These are phyloP conservation scores for Pseudocercospora cruenta DNA, from an alignment of 2,329 filamentous ascomycete species.

Conservation along the genomic window DNA sequence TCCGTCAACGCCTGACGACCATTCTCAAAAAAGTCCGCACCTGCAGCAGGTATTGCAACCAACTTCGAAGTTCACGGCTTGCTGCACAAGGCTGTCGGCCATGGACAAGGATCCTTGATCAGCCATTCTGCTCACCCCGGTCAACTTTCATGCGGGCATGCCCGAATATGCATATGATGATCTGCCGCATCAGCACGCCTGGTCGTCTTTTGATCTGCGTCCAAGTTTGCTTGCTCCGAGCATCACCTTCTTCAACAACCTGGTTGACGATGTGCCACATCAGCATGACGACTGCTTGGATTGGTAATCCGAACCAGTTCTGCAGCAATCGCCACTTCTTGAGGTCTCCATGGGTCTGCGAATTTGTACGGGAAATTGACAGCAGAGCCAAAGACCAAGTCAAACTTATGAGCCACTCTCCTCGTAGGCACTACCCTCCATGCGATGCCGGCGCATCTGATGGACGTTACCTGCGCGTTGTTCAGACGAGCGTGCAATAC, in stretches of 20 bases:
- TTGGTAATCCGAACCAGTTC: no score
- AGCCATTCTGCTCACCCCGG: neutral
- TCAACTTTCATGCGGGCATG: neutral
- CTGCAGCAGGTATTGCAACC: neutral
- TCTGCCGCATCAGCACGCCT: neutral
- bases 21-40: neutral
- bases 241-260: neutral
- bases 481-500: neutral
- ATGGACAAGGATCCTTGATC: neutral
- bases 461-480: no score
- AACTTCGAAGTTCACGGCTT: neutral
- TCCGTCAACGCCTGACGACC: neutral
- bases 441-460: no score
- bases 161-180: neutral
- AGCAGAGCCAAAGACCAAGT: no score
- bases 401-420: no score
- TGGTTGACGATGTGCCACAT: neutral
- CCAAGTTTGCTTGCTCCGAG: neutral
- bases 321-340: no score
- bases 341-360: no score
- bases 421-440: no score
- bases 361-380: no score
- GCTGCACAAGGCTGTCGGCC: neutral
- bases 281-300: neutral
- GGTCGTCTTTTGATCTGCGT: neutral